Percentiles rank a stretch among this genome's conserved stretches.
phyloP scores from a whole-genome alignment of 73 alveolate species.

The Diophrys appendiculata region DNA sequence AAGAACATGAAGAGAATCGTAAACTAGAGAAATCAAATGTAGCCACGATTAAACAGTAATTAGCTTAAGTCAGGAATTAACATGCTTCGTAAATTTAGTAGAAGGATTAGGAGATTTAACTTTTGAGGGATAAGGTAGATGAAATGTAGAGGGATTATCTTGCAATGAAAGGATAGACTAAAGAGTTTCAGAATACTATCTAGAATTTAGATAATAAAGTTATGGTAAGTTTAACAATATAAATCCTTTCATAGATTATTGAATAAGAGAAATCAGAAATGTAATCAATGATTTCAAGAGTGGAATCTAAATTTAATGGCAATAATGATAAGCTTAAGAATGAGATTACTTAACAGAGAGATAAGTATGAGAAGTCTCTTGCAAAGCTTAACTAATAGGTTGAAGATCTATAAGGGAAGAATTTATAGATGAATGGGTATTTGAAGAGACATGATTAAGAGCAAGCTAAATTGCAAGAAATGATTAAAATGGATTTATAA shows the following conservation, averaged over 20 bases:
- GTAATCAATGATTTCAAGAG: neutral
- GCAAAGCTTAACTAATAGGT: neutral
- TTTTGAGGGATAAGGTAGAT: neutral
- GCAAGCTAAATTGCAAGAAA: neutral
- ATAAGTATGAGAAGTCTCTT: constrained; percentile 17
- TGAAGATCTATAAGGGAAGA: constrained; percentile 6
- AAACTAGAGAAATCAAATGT: neutral
- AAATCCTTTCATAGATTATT: too few relatives aligned
- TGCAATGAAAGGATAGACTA: neutral
- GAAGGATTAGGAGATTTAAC: neutral
- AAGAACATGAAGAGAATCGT: neutral
- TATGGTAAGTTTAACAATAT: too few relatives aligned
- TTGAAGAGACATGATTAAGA: neutral
- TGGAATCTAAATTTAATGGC: neutral
- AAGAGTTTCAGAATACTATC: neutral
- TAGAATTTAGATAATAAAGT: neutral
- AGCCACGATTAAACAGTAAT: neutral
- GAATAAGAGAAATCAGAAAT: constrained; percentile 11
- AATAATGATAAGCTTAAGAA: constrained; percentile 4
- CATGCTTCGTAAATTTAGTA: neutral
- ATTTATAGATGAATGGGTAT: constrained; percentile 1
- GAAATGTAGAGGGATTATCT: constrained; percentile 7
- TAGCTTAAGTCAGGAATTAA: neutral
- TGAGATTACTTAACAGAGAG: constrained; percentile 6
- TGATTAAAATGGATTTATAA: neutral